These are phyloP conservation scores for Phytophthora sansomeana DNA, from an alignment of 352 stramenopile genomes.

Conservation along the genomic window DNA sequence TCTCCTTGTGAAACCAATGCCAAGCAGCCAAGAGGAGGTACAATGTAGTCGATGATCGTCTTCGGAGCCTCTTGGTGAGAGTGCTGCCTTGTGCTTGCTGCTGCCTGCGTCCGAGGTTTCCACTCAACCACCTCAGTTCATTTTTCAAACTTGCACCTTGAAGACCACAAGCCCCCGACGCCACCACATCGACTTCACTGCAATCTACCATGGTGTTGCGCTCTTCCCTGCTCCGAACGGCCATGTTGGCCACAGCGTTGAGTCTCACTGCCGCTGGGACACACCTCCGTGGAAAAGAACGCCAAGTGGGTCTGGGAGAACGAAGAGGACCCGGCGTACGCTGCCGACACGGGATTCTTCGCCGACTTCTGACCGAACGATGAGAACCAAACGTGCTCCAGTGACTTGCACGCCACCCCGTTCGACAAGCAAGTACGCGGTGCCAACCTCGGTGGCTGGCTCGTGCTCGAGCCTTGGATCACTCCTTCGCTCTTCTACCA, in stretches of 20 bases:
- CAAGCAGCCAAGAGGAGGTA: too few relatives aligned
- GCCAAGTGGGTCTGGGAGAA: conserved; percentile 64
- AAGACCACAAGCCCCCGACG: conserved; percentile 2
- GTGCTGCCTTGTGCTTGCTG: too few relatives aligned
- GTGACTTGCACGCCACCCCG: conserved; percentile 63
- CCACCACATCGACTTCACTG: too few relatives aligned
- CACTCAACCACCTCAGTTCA: neutral
- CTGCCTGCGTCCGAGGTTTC: too few relatives aligned
- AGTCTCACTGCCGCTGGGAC: neutral
- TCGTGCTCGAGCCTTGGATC: conserved; percentile 41
- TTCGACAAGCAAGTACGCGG: conserved; percentile 69
- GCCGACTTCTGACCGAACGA: conserved; percentile 61
- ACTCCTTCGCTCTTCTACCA: conserved; percentile 31
- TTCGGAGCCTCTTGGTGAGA: neutral
- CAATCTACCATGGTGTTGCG: conserved; percentile 10
- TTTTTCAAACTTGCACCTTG: conserved; percentile 20
- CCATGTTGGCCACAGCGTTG: neutral
- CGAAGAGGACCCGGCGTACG: conserved; percentile 46
- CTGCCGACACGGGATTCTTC: conserved; percentile 43
- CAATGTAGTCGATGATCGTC: neutral
- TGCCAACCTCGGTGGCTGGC: conserved; percentile 69
- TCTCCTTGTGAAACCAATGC: too few relatives aligned
- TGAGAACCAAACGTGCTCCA: conserved; percentile 61
- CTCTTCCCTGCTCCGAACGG: conserved; percentile 5
- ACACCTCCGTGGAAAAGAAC: conserved; percentile 22